A percentile compares a stretch with the other conserved stretches of the same genome.
Conservation (phyloP, 345 rosid genomes). For the Laguncularia racemosa region DNA sequence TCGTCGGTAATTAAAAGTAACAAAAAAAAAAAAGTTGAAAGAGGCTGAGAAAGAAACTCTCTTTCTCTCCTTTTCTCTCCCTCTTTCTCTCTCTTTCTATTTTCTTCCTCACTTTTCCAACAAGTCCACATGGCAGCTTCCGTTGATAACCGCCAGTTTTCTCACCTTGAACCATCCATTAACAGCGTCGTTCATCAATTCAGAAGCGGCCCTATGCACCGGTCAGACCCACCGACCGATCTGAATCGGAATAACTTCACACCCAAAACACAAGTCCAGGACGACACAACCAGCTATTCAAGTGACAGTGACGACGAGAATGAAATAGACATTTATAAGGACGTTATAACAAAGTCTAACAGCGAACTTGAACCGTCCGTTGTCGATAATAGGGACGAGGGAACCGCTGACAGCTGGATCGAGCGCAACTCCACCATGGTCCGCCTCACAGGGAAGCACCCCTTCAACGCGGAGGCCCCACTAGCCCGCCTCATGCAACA, state of each 20-base stretch:
- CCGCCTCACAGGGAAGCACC: constrained; percentile 96
- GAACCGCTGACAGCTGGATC: constrained; percentile 75
- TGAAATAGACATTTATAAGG: constrained; percentile 29
- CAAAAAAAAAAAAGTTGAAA: no score
- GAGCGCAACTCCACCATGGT: constrained; percentile 73
- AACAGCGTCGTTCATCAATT: constrained; percentile 47
- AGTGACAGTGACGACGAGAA: constrained; percentile 32
- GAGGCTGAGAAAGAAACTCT: no score
- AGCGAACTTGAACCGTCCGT: constrained; percentile 63
- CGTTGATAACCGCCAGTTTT: constrained; percentile 66
- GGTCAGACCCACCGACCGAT: constrained; percentile 25
- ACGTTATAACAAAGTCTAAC: constrained; percentile 39
- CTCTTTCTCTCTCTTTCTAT: background rate
- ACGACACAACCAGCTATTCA: constrained; percentile 38
- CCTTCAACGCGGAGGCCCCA: constrained; percentile 85
- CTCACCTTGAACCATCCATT: constrained; percentile 34
- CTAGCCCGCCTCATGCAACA: constrained; percentile 78
- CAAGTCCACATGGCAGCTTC: constrained; percentile 55
- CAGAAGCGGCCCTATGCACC: constrained; percentile 37
- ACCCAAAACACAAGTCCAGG: constrained; percentile 12
- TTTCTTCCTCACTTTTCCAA: constrained; percentile 3
- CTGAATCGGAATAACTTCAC: constrained; percentile 9
- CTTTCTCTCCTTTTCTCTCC: constrained; percentile 4
- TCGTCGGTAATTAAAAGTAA: no score
- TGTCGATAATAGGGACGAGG: constrained; percentile 61